A percentile compares a stretch with the other conserved stretches of the same genome.
phyloP scores from a whole-genome alignment of 345 rosid species.

The Mercurialis annua region DNA sequence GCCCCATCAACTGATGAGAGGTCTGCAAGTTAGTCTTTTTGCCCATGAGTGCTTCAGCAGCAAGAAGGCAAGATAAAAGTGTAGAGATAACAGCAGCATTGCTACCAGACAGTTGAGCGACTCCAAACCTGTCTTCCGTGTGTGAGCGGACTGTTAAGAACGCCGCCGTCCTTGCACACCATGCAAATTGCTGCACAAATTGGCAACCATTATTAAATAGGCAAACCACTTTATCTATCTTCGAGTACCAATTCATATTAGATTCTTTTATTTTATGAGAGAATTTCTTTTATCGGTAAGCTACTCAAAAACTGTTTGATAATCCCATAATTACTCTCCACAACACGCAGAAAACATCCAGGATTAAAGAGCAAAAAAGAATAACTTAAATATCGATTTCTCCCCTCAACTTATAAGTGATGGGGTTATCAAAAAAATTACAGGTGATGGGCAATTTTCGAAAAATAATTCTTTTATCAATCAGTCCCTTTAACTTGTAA shows the following conservation, averaged over 20 bases:
- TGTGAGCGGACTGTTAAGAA: slow-evolving; percentile 69
- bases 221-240: neutral
- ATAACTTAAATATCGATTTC: no score
- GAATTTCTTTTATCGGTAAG: neutral
- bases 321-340: neutral
- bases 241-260: neutral
- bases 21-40: slow-evolving; percentile 72
- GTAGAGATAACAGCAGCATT: slow-evolving; percentile 67
- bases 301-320: neutral
- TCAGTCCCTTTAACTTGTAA: no score
- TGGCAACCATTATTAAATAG: neutral
- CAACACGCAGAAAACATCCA: neutral
- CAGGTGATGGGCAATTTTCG: no score
- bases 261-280: neutral
- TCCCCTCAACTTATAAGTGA: no score
- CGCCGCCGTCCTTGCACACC: slow-evolving; percentile 74
- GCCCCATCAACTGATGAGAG: slow-evolving; percentile 58
- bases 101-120: slow-evolving; percentile 91
- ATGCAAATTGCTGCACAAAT: slow-evolving; percentile 58
- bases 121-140: slow-evolving; percentile 80
- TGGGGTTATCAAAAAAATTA: no score
- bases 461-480: no score
- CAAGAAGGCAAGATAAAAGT: slow-evolving; percentile 70
- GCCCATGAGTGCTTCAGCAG: slow-evolving; percentile 80
- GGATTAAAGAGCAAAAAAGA: neutral